These are phyloP conservation scores for Starmera stellimalicola DNA, from an alignment of 1,139 yeast genomes.

Conservation along the genomic window DNA sequence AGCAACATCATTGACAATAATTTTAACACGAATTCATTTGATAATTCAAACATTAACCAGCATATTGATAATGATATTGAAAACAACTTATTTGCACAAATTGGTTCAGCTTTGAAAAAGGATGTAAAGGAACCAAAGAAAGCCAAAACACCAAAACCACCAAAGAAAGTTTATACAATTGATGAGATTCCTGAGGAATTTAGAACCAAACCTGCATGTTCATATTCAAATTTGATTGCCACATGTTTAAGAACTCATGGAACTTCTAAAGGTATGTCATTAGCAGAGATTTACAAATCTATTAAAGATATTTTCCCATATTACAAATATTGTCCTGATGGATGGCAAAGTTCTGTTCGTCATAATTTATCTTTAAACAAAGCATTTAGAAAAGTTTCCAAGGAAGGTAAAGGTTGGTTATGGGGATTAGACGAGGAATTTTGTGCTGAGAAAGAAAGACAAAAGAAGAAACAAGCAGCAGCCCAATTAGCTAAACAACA, in stretches of 20 bases:
- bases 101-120: slow-evolving; percentile 3
- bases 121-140: slow-evolving; percentile 26
- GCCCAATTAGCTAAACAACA: slow-evolving; percentile 48
- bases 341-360: slow-evolving; percentile 93
- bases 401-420: slow-evolving; percentile 84
- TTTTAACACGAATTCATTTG: background rate
- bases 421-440: slow-evolving; percentile 88
- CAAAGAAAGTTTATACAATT: slow-evolving; percentile 50
- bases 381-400: slow-evolving; percentile 66
- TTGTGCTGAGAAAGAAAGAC: slow-evolving; percentile 70
- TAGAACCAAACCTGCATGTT: slow-evolving; percentile 71
- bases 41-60: background rate
- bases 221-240: slow-evolving; percentile 73
- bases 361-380: slow-evolving; percentile 83
- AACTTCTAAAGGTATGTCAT: slow-evolving; percentile 63
- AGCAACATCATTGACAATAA: background rate
- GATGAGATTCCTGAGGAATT: slow-evolving; percentile 85
- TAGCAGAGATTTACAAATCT: slow-evolving; percentile 78
- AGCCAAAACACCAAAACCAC: slow-evolving; percentile 45
- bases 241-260: slow-evolving; percentile 63
- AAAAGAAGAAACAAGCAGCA: slow-evolving; percentile 60
- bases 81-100: slow-evolving; percentile 6
- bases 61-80: background rate
- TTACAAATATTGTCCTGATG: slow-evolving; percentile 88
- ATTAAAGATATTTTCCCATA: slow-evolving; percentile 85